These are phyloP conservation scores for Phytophthora pseudosyringae DNA, from an alignment of 352 stramenopile species.

Conservation along the genomic window DNA sequence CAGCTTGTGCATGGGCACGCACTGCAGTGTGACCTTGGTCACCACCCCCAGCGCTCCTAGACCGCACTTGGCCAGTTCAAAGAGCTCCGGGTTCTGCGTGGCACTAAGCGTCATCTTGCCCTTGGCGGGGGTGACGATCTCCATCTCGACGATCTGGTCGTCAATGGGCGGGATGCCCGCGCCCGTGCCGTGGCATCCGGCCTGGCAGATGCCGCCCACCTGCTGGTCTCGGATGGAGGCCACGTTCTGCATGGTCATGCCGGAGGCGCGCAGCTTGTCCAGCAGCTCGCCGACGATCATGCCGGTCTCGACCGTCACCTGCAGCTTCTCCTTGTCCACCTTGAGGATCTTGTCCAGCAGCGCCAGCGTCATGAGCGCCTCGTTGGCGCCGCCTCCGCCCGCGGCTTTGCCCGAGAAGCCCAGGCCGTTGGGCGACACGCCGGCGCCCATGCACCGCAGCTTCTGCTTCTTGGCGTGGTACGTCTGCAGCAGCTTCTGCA, in stretches of 20 bases:
- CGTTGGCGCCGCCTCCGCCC: conserved; percentile 35
- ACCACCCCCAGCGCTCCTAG: conserved; percentile 96
- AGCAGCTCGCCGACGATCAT: conserved; percentile 81
- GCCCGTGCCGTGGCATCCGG: conserved; percentile 96
- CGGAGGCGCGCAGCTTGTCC: conserved; percentile 75
- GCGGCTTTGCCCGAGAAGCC: conserved; percentile 75
- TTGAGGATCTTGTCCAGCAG: conserved; percentile 93
- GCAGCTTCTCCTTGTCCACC: conserved; percentile 89
- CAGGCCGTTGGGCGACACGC: conserved; percentile 97
- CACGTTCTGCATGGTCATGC: conserved; percentile 98
- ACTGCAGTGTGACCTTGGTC: conserved; percentile 96
- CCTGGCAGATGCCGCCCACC: conserved; percentile 96
- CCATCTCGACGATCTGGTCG: conserved; percentile 96
- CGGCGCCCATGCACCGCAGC: conserved; percentile 95
- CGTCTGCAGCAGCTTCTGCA: conserved; percentile 62
- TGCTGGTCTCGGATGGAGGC: conserved; percentile 98
- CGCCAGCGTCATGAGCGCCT: conserved; percentile 93
- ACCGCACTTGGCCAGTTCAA: conserved; percentile 94
- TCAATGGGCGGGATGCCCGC: conserved; percentile 95
- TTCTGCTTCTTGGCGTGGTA: conserved; percentile 78
- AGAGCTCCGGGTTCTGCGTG: conserved; percentile 83
- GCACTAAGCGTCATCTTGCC: conserved; percentile 91
- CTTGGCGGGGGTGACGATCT: conserved; percentile 94
- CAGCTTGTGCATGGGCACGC: conserved; percentile 93
- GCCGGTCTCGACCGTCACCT: conserved; percentile 92